Evolutionary conservation across 495 filamentous ascomycete genomes (phyloP).

Genomic region (Penicillium salamii): DNA sequence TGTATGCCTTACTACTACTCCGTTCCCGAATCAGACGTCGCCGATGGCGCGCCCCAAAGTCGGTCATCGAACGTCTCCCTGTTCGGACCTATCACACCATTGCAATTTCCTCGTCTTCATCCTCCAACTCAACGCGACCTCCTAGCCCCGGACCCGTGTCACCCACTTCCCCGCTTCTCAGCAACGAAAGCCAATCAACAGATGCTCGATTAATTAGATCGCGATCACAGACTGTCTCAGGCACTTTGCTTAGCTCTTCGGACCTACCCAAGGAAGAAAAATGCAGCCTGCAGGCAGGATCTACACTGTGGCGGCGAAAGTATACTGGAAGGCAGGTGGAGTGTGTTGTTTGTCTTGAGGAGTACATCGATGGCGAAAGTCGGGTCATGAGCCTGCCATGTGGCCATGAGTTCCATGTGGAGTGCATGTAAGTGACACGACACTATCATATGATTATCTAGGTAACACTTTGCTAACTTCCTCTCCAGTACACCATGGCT

Average conservation of each 20-base stretch:
- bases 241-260: conserved; percentile 40
- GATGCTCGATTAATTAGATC: conserved; percentile 48
- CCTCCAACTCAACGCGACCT: conserved; percentile 50
- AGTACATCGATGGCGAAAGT: conserved; percentile 93
- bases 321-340: conserved; percentile 87
- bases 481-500: conserved; percentile 90
- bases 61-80: conserved; percentile 89
- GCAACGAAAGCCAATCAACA: conserved; percentile 17
- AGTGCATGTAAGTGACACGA: conserved; percentile 85
- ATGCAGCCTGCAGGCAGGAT: conserved; percentile 50
- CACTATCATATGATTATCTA: neutral
- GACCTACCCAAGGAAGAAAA: conserved; percentile 30
- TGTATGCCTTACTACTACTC: conserved; percentile 84
- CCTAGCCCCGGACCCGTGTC: conserved; percentile 54
- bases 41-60: conserved; percentile 94
- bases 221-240: conserved; percentile 64
- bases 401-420: conserved; percentile 95
- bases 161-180: conserved; percentile 72
- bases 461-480: conserved; percentile 12
- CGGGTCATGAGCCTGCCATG: conserved; percentile 97
- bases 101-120: conserved; percentile 45
- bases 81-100: conserved; percentile 93
- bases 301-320: conserved; percentile 67
- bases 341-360: conserved; percentile 97
- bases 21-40: conserved; percentile 86